phyloP scores from a whole-genome alignment of 2,329 filamentous ascomycete species.

The Spiromastix sp. region DNA sequence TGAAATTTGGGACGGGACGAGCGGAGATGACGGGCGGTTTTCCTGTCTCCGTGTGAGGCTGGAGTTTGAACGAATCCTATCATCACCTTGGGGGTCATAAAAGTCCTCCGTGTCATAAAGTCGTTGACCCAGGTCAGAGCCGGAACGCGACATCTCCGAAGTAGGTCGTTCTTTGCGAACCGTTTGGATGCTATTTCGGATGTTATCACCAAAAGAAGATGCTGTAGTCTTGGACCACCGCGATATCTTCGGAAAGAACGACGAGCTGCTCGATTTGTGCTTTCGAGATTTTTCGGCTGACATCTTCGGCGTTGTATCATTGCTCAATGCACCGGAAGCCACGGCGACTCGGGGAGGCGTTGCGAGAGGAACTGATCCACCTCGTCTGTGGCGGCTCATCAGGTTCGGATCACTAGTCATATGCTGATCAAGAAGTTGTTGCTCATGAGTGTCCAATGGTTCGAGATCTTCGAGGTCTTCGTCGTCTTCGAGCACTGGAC shows the following conservation, averaged over 20 bases:
- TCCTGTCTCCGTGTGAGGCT: slow-evolving; percentile 32
- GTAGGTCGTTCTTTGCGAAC: slow-evolving; percentile 51
- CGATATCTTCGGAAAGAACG: slow-evolving; percentile 83
- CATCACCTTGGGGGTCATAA: slow-evolving; percentile 37
- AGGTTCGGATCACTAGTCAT: slow-evolving; percentile 50
- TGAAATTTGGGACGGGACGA: slow-evolving; percentile 49
- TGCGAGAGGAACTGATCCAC: slow-evolving; percentile 33
- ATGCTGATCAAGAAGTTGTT: slow-evolving; percentile 42
- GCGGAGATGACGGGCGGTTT: slow-evolving; percentile 47
- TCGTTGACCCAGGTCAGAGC: slow-evolving; percentile 61
- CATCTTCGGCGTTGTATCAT: slow-evolving; percentile 63
- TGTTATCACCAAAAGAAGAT: slow-evolving; percentile 71
- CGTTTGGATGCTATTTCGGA: slow-evolving; percentile 50
- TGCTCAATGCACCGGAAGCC: slow-evolving; percentile 46
- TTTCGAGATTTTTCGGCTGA: slow-evolving; percentile 66
- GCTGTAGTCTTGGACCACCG: slow-evolving; percentile 95
- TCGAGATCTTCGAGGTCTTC: slow-evolving; percentile 67
- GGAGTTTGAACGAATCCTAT: slow-evolving; percentile 33
- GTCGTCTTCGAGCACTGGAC: slow-evolving; percentile 75
- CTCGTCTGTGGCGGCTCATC: slow-evolving; percentile 28
- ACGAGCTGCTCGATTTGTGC: slow-evolving; percentile 76
- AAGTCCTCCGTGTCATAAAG: slow-evolving; percentile 38
- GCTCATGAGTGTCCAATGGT: slow-evolving; percentile 34
- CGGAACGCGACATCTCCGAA: slow-evolving; percentile 61
- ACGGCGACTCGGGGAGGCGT: slow-evolving; percentile 35